Evolutionary conservation across 148 eudicot species (phyloP), one percentile per base, ranked within the genome.

Genomic region (Camellia lanceoleosa): DNA sequence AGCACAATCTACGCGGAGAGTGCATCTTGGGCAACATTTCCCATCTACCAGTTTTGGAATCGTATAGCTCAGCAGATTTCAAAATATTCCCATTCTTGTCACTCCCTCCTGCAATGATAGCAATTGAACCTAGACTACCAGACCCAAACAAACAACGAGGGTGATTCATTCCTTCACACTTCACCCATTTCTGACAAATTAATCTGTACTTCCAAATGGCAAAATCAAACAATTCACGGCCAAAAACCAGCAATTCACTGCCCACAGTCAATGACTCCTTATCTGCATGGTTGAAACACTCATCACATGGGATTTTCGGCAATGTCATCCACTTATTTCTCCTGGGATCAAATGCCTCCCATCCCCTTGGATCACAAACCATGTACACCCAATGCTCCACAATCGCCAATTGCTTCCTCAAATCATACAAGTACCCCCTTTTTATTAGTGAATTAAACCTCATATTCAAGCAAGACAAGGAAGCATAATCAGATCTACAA

Each of bases 341-440:
- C 46, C 56, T 56, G 4, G 87, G 82, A 55, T 82, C 87, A 59
- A 79, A 85, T 41, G 87, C 84, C 75, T 85, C 84, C 87, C 87
- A 85, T 19, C 77, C 87, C 69, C 84, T 74, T 0, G 82, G 87
- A 52, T 85, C 84, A 82, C 87, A 85, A 54, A 82, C 84, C 84
- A 85, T 62, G 51, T 85, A 85, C 12, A 85, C 87, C 87, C 87
- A 85, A 66, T 85, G 84, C 69, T 85, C 84, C 23, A 82, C 74
- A 19, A 85, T 59, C 46, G 67, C 73, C 63, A 71, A 73, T 30
- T 79, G 84, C 78, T 83, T 79, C 61, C 87, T 16, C 78, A 85
- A 76, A 38, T 79, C 84, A 59, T 85, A 85, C 20, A 85, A 62
- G 23, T 82, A 70, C 49, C 84, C 87, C 58, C 80, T 85, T 42